phyloP scores from a whole-genome alignment of 306 rosid species.

The Corylus americana region DNA sequence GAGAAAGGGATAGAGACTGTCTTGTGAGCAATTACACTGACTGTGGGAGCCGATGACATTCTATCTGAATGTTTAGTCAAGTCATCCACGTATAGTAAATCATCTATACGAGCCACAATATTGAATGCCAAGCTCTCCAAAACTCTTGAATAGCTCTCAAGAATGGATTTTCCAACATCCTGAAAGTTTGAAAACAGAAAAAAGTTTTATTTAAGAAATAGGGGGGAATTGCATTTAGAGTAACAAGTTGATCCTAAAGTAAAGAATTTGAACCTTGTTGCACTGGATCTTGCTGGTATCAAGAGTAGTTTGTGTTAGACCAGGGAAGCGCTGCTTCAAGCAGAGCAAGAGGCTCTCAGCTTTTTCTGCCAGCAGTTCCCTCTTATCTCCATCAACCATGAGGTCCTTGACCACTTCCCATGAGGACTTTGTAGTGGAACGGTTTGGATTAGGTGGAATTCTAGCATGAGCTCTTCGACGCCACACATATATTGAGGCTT shows the following conservation, averaged over 20 bases:
- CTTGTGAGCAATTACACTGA: constrained; percentile 56
- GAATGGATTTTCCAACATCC: constrained; percentile 93
- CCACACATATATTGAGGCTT: constrained; percentile 86
- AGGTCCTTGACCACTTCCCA: constrained; percentile 94
- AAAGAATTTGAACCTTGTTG: constrained; percentile 62
- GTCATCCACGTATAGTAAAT: constrained; percentile 81
- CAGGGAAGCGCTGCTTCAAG: constrained; percentile 86
- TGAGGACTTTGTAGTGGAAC: constrained; percentile 80
- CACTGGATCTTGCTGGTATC: constrained; percentile 91
- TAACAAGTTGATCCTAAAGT: neutral
- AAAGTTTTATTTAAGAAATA: constrained; percentile 8
- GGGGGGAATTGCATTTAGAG: neutral
- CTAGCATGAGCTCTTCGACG: constrained; percentile 69
- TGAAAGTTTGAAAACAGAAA: constrained; percentile 34
- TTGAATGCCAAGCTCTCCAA: constrained; percentile 92
- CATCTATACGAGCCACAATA: constrained; percentile 87
- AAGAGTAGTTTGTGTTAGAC: constrained; percentile 77
- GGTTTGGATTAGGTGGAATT: constrained; percentile 52
- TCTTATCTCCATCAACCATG: constrained; percentile 83
- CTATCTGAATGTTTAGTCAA: constrained; percentile 71
- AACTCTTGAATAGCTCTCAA: constrained; percentile 95
- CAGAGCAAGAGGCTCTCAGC: constrained; percentile 71
- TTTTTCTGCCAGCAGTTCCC: constrained; percentile 83
- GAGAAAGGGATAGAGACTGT: constrained; percentile 47
- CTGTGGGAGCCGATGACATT: constrained; percentile 56